Base-by-base conservation (phyloP, 805 yeast genomes). In the Nakazawaea ishiwadae region DNA sequence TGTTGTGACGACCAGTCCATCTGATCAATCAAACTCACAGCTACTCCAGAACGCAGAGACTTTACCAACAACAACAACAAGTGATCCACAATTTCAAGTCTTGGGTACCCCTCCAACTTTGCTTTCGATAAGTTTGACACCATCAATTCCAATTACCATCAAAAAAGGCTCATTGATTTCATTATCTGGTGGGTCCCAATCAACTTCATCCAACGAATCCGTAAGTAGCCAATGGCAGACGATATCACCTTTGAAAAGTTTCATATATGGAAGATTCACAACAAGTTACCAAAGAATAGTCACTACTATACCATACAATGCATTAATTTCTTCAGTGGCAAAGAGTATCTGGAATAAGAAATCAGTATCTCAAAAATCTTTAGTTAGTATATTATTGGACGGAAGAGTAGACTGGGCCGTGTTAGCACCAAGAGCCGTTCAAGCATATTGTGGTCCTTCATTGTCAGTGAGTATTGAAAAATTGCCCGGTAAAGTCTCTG, bases 321-420 rank as follows among this genome's bases (percentile, higher is more conserved):
- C 69, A 21, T 56, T 75, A 39, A 61, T 75, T 1, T 65, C 75
- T 12, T 63, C 77, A 2, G 57, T 52, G 30, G 51, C 46, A 7
- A 42, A 46, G 17, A 41, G 27, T 35, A 8, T 39, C 12, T 26
- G 14, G 35, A 28, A 28, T 9, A 26, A 28, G 15, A 36, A 46
- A 47, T 18, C 37, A 46, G 35, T 47, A 32, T 40, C 51, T 44
- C 34, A 59, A 15, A 68, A 63, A 35, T 61, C 79, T 3, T 69
- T 76, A 46, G 69, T 68, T 8, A 63, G 59, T 31, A 44, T 81
- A 19, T 46, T 61, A 3, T 52, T 81, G 44, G 84, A 81, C 47
- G 88, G 88, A 2, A 61, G 74, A 1, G 55, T 56, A 15, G 88
- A 81, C 50, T 81, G 84, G 84, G 83, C 81, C 1, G 43, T 81